Evolutionary conservation across 164 flowering plant species (phyloP).

Genomic region (Vitis cinerea): DNA sequence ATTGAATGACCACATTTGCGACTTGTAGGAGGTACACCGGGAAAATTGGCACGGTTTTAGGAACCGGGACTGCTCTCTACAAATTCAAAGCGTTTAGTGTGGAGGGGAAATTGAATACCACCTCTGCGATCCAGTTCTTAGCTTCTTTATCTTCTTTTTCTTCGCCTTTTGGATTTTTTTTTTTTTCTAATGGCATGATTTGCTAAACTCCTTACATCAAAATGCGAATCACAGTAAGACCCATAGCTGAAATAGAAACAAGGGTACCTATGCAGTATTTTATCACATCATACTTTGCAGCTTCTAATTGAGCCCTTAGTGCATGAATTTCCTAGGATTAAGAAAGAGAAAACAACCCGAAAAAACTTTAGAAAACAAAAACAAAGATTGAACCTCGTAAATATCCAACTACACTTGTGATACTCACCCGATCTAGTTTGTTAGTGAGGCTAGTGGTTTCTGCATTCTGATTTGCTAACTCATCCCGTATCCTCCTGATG

Average conservation of each 20-base stretch:
- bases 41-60: slow-evolving; percentile 25
- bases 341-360: background rate
- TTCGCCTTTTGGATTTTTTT: slow-evolving; percentile 9
- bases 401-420: background rate
- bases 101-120: too few relatives aligned
- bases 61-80: background rate
- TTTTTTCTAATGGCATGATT: background rate
- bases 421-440: slow-evolving; percentile 64
- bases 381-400: too few relatives aligned
- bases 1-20: slow-evolving; percentile 28
- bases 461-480: slow-evolving; percentile 57
- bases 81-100: slow-evolving; percentile 20
- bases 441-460: slow-evolving; percentile 61
- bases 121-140: slow-evolving; percentile 2
- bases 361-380: background rate
- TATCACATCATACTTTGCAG: slow-evolving; percentile 52
- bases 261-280: slow-evolving; percentile 63
- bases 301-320: slow-evolving; percentile 49
- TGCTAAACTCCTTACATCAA: slow-evolving; percentile 29
- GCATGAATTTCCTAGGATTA: slow-evolving; percentile 47
- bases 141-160: slow-evolving; percentile 3
- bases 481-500: slow-evolving; percentile 67
- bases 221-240: slow-evolving; percentile 55
- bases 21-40: slow-evolving; percentile 34
- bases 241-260: slow-evolving; percentile 61